Evolutionary conservation across 768 basidiomycete genomes (phyloP).

Genomic region (Podaxis mareebaensis): DNA sequence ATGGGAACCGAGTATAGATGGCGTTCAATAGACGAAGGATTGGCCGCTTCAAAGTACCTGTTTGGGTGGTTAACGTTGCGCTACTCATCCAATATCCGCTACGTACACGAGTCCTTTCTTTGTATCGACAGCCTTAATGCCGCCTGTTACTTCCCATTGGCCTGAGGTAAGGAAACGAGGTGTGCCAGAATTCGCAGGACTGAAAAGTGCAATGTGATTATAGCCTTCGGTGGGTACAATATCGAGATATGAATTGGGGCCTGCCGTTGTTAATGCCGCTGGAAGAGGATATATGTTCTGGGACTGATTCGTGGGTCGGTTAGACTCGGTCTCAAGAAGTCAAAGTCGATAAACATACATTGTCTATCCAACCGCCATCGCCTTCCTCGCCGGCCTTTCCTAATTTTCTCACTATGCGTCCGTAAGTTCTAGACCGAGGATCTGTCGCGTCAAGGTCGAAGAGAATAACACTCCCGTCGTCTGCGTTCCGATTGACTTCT

Average conservation of each 20-base stretch:
- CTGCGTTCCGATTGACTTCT: conserved; percentile 84
- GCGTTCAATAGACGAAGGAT: conserved; percentile 77
- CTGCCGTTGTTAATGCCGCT: conserved; percentile 36
- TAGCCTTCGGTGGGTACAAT: conserved; percentile 86
- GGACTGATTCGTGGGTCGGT: conserved; percentile 35
- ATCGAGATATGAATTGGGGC: conserved; percentile 80
- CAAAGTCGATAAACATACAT: conserved; percentile 45
- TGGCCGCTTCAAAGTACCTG: conserved; percentile 89
- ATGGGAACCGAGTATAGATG: conserved; percentile 81
- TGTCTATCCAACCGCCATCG: conserved; percentile 94
- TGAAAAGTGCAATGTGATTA: conserved; percentile 93
- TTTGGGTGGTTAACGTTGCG: conserved; percentile 19
- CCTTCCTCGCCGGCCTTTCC: conserved; percentile 85
- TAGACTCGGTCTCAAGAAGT: background rate
- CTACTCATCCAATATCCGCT: background rate
- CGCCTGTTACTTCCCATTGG: conserved; percentile 84
- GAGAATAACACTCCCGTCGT: conserved; percentile 75
- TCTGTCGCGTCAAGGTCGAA: conserved; percentile 55
- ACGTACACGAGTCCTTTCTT: conserved; percentile 72
- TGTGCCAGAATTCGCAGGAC: conserved; percentile 62
- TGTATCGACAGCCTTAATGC: conserved; percentile 71
- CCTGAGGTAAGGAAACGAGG: conserved; percentile 88
- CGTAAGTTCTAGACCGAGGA: conserved; percentile 32
- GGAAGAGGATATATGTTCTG: conserved; percentile 67
- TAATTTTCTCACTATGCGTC: conserved; percentile 69